Base-by-base conservation (phyloP, 2,329 filamentous ascomycete species). In the Corinectria fuckeliana region DNA sequence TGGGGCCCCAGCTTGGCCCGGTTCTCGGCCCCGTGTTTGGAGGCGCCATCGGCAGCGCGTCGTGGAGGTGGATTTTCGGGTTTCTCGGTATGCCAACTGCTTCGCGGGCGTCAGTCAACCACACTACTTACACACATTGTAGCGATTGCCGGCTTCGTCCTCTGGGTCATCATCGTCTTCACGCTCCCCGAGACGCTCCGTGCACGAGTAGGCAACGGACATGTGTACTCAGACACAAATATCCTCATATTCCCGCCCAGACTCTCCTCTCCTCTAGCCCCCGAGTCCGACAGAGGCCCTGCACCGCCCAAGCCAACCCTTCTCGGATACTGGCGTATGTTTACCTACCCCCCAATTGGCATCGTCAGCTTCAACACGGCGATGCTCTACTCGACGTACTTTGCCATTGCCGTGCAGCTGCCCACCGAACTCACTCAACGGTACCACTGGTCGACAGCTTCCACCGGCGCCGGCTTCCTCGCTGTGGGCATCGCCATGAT, bases 121-220 rank as follows among this genome's bases (percentile, higher is more conserved):
- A n/a, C n/a, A n/a, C n/a, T n/a, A n/a, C n/a, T n/a, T n/a, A n/a
- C n/a, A n/a, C n/a, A n/a, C n/a, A n/a, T n/a, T n/a, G n/a, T n/a
- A n/a, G n/a, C 70, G 9, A 71, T 74, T 13, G 57, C 61, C 11
- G 68, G 73, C 61, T 60, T 74, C 65, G 21, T 70, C 3, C 70
- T 79, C 18, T 72, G 59, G 63, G 32, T 69, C 9, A 10, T 65
- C 26, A 65, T 72, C 45, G 25, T 72, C 18, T 62, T 81, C 51
- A 74, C 73, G 55, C 76, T 81, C 6, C 80, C 80, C 0, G 80
- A 82, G 61, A 82, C 80, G 2, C 70, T 82, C 8, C 75, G 79
- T 23, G 72, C 74, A 5, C 67, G 78, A 2, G 80, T 81, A 2
- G 80, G 80, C 4, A 80, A 80, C 53, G 79, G 78, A 14, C 62